These are phyloP conservation scores for Lolium multiflorum DNA, from an alignment of 176 grass and related monocot species.

Conservation along the genomic window DNA sequence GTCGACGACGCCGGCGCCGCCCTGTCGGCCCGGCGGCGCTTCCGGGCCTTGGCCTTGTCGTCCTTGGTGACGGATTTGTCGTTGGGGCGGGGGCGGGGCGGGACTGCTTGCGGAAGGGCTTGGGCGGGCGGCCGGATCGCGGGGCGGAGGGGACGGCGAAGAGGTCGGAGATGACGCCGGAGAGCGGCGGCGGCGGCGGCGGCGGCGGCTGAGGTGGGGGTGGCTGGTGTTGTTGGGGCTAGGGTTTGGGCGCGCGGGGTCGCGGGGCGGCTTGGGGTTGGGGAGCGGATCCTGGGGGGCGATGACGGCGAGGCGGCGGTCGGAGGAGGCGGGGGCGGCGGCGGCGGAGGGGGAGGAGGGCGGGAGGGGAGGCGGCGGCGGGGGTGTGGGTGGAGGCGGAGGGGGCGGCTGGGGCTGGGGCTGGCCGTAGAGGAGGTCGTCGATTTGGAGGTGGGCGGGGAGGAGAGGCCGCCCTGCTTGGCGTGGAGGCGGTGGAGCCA, in stretches of 20 bases:
- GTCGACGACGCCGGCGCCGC: conserved; percentile 9
- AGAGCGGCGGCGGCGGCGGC: conserved; percentile 11
- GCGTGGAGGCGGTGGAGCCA: conserved; percentile 88
- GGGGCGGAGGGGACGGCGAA: conserved; percentile 67
- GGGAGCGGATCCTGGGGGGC: conserved; percentile 5
- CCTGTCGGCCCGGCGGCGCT: conserved; percentile 35
- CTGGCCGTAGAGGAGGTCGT: conserved; percentile 54
- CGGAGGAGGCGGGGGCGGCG: conserved; percentile 29
- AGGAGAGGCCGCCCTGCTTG: conserved; percentile 59
- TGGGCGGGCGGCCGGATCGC: conserved; percentile 38
- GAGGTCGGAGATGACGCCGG: conserved; percentile 57
- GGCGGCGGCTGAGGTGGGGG: not conserved
- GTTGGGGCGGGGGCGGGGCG: conserved; percentile 46
- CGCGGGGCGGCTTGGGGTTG: conserved; percentile 39
- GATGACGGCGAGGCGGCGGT: not conserved
- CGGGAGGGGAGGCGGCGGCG: conserved; percentile 36
- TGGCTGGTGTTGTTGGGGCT: conserved; percentile 26
- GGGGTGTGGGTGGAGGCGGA: not conserved
- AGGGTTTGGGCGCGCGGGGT: conserved; percentile 51
- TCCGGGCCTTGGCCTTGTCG: conserved; percentile 42
- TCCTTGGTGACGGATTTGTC: conserved; percentile 19
- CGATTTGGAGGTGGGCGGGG: conserved; percentile 59
- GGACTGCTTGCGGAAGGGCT: conserved; percentile 60
- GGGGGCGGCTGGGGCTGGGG: no score
- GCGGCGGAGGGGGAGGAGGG: conserved; percentile 19